These are phyloP conservation scores for Fraxinus sp. DNA, from an alignment of 305 asterid species.

Conservation along the genomic window DNA sequence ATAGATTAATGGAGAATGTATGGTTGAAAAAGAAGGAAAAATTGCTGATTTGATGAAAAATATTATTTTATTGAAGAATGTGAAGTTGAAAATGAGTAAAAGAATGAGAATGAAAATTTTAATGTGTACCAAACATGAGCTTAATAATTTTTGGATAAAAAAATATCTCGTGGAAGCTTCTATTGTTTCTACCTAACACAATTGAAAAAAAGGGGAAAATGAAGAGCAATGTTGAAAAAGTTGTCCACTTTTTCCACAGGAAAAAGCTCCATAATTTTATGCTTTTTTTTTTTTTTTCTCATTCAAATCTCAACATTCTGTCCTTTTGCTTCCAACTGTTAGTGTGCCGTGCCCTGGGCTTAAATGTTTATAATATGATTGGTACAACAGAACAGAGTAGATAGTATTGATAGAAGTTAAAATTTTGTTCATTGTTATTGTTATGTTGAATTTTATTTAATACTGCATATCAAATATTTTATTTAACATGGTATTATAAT, in stretches of 20 bases:
- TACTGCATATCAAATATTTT: too few relatives aligned
- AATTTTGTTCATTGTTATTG: too few relatives aligned
- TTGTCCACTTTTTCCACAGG: conserved; percentile 34
- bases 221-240: conserved; percentile 22
- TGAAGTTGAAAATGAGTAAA: too few relatives aligned
- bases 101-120: too few relatives aligned
- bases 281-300: background rate
- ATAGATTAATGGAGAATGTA: too few relatives aligned
- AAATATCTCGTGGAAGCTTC: conserved; percentile 61
- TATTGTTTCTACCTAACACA: conserved; percentile 63
- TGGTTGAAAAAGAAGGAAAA: too few relatives aligned
- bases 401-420: background rate
- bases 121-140: too few relatives aligned
- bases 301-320: conserved; percentile 15
- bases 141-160: background rate
- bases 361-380: background rate
- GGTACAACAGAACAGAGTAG: background rate
- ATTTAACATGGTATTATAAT: background rate
- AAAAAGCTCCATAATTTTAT: conserved; percentile 27
- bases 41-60: too few relatives aligned
- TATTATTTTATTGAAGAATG: too few relatives aligned
- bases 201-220: background rate
- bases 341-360: too few relatives aligned
- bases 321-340: background rate
- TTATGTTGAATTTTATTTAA: too few relatives aligned